Evolutionary conservation across 2,329 filamentous ascomycete species (phyloP), one percentile per base, ranked within the genome.

Genomic region (Colletotrichum sp.): DNA sequence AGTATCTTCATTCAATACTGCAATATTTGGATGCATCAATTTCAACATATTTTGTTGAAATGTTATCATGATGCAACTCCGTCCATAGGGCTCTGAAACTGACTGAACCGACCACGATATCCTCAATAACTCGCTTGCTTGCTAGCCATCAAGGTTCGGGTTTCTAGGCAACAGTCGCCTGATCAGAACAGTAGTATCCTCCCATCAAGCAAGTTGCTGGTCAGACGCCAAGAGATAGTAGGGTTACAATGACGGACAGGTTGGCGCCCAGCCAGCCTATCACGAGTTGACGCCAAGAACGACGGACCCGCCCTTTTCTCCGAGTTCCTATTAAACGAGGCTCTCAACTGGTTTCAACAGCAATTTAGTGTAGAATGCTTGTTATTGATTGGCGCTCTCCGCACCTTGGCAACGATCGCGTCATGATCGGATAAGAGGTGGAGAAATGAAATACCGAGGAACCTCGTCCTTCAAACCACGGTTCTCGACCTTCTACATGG

Each of bases 351-450:
- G 44, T 24, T 59, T 36, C 2, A 9, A 28, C 12, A 28, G 26
- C 1, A 44, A 44, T 18, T 36, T n/a, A n/a, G 30, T 16, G 66
- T 6, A 36, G 44, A 49, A n/a, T 34, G n/a, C 66, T 69, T 26
- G 15, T 28, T 36, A 26, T 24, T 34, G 49, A 36, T 59, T 65
- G 15, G 30, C 21, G 15, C 44, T 52, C 44, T 52, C 44, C 44
- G 44, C n/a, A 21, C n/a, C 44, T 52, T 52, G 44, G 44, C 44
- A 52, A 52, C 44, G 52, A 32, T 59, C 5, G n/a, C 26, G 32
- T n/a, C 21, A 26, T 15, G 15, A 67, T n/a, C 15, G 49, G 66
- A 55, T 66, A 24, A 76, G 74, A 76, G 74, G 74, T 75, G 74
- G 74, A 66, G 71, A 75, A 75, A 65, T 39, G 16, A 32, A 30